Conservation (phyloP, 176 grass and related monocot species). For the Oropetium thomaeum region DNA sequence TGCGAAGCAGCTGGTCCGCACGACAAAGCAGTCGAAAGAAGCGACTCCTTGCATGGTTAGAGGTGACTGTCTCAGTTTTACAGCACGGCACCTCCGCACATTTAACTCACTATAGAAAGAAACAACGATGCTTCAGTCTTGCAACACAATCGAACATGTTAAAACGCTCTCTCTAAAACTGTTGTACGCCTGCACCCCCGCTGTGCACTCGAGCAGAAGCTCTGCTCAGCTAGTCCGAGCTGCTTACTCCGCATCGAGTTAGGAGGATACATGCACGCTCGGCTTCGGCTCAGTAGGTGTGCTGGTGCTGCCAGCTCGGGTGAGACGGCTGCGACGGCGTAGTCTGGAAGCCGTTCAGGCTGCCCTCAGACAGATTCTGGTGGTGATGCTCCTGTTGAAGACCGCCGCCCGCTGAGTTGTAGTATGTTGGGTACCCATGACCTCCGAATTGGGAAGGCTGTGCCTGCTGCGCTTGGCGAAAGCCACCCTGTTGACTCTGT, state of each 20-base stretch:
- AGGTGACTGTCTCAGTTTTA: constrained; percentile 46
- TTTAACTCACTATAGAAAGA: constrained; percentile 32
- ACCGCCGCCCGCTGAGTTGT: constrained; percentile 59
- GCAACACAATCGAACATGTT: constrained; percentile 48
- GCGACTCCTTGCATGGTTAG: constrained; percentile 39
- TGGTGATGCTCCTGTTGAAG: constrained; percentile 75
- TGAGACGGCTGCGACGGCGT: constrained; percentile 49
- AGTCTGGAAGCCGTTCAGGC: constrained; percentile 56
- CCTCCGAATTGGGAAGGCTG: constrained; percentile 64
- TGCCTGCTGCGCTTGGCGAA: constrained; percentile 68
- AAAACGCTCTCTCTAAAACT: constrained; percentile 31
- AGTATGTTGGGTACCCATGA: constrained; percentile 69
- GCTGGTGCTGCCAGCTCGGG: constrained; percentile 83
- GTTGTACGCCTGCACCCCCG: constrained; percentile 18
- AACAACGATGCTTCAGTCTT: constrained; percentile 21
- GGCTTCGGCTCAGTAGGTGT: constrained; percentile 69
- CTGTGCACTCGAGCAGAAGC: constrained; percentile 39
- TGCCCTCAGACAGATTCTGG: constrained; percentile 59
- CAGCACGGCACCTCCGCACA: constrained; percentile 31
- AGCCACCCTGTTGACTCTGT: constrained; percentile 69
- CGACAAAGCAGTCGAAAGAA: no score
- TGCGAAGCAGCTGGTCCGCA: no score
- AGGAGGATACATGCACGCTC: constrained; percentile 2
- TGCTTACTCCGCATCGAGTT: constrained; percentile 30
- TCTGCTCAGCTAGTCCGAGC: constrained; percentile 47